Conservation (phyloP, 2,329 filamentous ascomycete genomes). For the Aspergillus costaricaensis region DNA sequence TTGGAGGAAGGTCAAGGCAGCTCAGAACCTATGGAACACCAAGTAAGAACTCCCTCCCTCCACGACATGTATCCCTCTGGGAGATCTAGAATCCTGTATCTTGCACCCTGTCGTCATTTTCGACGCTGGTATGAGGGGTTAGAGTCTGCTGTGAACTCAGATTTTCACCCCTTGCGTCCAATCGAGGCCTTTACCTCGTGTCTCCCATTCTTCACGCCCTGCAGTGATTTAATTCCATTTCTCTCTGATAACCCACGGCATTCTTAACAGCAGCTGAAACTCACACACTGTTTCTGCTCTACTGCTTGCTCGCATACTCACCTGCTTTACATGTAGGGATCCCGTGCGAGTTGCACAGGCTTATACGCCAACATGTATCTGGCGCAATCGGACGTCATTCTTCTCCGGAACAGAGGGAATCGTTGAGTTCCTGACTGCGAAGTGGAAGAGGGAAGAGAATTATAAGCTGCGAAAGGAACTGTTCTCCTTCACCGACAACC, state of each 20-base stretch:
- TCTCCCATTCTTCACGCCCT: neutral
- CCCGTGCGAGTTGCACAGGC: slow-evolving; percentile 66
- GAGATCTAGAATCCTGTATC: neutral
- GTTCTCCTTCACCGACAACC: slow-evolving; percentile 73
- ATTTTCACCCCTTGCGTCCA: neutral
- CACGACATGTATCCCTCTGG: neutral
- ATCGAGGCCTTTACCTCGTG: neutral
- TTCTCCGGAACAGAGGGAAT: slow-evolving; percentile 69
- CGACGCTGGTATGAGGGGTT: neutral
- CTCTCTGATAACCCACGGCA: neutral
- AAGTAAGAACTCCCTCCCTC: slow-evolving; percentile 49
- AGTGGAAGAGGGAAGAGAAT: slow-evolving; percentile 71
- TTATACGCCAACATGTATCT: slow-evolving; percentile 75
- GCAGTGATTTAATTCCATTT: neutral
- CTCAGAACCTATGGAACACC: slow-evolving; percentile 81
- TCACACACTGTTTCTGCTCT: neutral
- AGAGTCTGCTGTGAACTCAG: neutral
- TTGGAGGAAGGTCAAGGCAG: slow-evolving; percentile 75
- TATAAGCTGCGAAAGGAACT: slow-evolving; percentile 81
- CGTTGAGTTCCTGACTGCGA: slow-evolving; percentile 66
- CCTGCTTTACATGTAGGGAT: slow-evolving; percentile 50
- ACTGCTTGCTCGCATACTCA: neutral
- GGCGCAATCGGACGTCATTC: slow-evolving; percentile 76
- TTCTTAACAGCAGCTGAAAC: neutral
- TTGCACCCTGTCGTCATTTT: neutral